Evolutionary conservation across 306 rosid genomes (phyloP), one percentile per base, ranked within the genome.

Genomic region (Cicer judaicum): DNA sequence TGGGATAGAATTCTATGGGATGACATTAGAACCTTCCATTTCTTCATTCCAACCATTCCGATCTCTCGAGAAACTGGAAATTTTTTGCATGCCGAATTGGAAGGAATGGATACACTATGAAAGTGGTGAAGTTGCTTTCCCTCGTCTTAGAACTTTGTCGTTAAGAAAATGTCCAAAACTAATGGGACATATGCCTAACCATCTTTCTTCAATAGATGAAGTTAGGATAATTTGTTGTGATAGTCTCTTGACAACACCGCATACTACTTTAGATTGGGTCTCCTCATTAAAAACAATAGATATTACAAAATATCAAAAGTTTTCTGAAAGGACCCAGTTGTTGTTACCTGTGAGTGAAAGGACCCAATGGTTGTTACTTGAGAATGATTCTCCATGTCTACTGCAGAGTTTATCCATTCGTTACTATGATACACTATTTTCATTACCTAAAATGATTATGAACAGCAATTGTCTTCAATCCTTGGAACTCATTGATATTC

Each of bases 31-130:
- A 48, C 15, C 10, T 68, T 29, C 47, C 2, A 7, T 1, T 15
- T 44, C 68, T 43, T 44, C 68, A 10, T 73, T 73, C 21, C 46
- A 43, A 57, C 47, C 77, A 21, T 73, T 73, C 10, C 15, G 16
- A 4, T 44, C 34, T 12, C 16, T 59, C 3, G 54, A 55, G 29
- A 4, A 5, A 1, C 5, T 55, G 7, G n/a, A n/a, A 0, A 0
- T 9, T 43, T 73, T 0, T 10, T 0, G 9, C 0, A 73, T 73
- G 77, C 0, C 36, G 14, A 10, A 44, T 8, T 73, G 77, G 68
- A 10, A 73, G 44, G 68, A 73, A 73, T 73, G 77, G 77, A 1
- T 13, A 13, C 44, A 29, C 5, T 57, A 8, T 8, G 43, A 42
- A 21, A 34, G 5, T 10, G 9, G 1, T 5, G 2, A 9, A 6